These are phyloP conservation scores for Coprinopsis cinerea DNA, from an alignment of 768 basidiomycete genomes.

Conservation along the genomic window DNA sequence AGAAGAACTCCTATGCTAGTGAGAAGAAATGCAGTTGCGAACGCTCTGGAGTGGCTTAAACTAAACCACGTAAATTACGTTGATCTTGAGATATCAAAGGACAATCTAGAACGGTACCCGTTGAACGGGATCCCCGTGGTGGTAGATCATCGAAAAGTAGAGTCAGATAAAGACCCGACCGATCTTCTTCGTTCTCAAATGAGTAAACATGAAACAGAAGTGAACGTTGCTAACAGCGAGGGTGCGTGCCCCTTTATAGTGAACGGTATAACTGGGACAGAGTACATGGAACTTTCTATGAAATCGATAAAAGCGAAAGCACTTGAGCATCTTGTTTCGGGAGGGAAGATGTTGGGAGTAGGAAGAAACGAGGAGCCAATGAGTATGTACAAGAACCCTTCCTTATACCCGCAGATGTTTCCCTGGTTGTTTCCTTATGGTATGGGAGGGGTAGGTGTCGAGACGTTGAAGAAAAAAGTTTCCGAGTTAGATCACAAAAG, in stretches of 20 bases:
- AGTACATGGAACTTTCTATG: slow-evolving; percentile 16
- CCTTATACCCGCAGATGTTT: too few relatives aligned
- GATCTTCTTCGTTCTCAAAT: slow-evolving; percentile 8
- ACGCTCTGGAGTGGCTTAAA: slow-evolving; percentile 30
- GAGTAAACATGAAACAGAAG: slow-evolving; percentile 21
- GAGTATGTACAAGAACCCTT: slow-evolving; percentile 28
- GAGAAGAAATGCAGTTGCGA: slow-evolving; percentile 17
- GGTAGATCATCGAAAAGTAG: slow-evolving; percentile 17
- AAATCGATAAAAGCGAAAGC: slow-evolving; percentile 19
- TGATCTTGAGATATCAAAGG: slow-evolving; percentile 24
- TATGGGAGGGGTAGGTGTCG: slow-evolving; percentile 26
- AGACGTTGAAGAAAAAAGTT: background rate
- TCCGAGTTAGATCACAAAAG: background rate
- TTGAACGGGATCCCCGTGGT: slow-evolving; percentile 18
- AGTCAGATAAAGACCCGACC: slow-evolving; percentile 18
- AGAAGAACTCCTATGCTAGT: slow-evolving; percentile 23
- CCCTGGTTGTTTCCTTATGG: slow-evolving; percentile 40
- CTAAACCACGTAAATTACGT: slow-evolving; percentile 29
- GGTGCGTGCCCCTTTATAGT: slow-evolving; percentile 34
- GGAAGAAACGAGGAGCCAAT: slow-evolving; percentile 22
- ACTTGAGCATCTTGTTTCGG: slow-evolving; percentile 20
- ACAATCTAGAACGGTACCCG: slow-evolving; percentile 20
- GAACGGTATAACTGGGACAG: slow-evolving; percentile 27
- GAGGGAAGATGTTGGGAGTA: slow-evolving; percentile 22
- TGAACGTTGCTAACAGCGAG: slow-evolving; percentile 22